phyloP scores from a whole-genome alignment of 2,329 filamentous ascomycete species.

The Aspergillus quadricinctus region DNA sequence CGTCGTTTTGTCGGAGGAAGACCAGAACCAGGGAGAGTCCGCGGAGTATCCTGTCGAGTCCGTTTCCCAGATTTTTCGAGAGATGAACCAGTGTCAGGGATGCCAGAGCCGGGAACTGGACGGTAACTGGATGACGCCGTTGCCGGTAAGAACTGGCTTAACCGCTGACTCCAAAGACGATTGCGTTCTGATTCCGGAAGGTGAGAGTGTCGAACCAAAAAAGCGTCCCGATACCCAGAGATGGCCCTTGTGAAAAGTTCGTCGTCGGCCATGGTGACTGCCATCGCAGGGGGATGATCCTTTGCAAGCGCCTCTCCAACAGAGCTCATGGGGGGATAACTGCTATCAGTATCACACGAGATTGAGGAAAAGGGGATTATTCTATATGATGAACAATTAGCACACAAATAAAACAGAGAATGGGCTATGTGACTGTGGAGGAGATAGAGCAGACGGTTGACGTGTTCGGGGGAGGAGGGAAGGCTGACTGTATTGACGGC shows the following conservation, averaged over 20 bases:
- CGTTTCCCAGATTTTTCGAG: constrained; percentile 38
- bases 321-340: constrained; percentile 11
- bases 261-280: constrained; percentile 34
- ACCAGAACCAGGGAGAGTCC: constrained; percentile 37
- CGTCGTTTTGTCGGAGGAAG: constrained; percentile 40
- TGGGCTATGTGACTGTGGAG: constrained; percentile 1
- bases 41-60: constrained; percentile 38
- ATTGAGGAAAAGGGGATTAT: constrained; percentile 2
- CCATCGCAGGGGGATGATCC: constrained; percentile 25
- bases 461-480: neutral
- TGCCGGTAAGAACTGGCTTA: constrained; percentile 36
- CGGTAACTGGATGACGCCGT: constrained; percentile 18
- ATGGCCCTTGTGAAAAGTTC: constrained; percentile 39
- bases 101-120: constrained; percentile 17
- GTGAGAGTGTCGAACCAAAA: constrained; percentile 39
- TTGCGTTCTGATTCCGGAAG: constrained; percentile 39
- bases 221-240: constrained; percentile 38
- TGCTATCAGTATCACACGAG: constrained; percentile 30
- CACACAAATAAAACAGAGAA: constrained; percentile 5
- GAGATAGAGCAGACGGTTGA: constrained; percentile 5
- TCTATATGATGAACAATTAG: constrained; percentile 8
- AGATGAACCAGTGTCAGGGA: constrained; percentile 16
- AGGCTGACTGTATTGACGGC: constrained; percentile 1
- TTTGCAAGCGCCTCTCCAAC: constrained; percentile 11
- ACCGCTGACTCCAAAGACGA: constrained; percentile 37